Evolutionary conservation across 768 basidiomycete genomes (phyloP), one percentile per base, ranked within the genome.

Genomic region (Lactarius tabidus): DNA sequence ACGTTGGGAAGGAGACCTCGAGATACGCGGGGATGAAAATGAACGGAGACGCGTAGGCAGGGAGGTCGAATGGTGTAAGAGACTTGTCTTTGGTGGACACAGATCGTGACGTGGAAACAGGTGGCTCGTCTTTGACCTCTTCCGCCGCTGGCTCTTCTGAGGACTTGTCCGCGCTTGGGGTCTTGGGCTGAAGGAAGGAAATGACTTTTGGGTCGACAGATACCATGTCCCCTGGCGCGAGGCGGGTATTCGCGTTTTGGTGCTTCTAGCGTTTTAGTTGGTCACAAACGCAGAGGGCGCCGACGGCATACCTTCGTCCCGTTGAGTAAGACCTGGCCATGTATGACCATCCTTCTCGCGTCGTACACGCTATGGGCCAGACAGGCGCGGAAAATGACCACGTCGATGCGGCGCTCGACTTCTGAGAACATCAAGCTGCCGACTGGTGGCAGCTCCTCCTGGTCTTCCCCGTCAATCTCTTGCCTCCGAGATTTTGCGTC

Each of bases 381-480:
- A 74, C 95, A 96, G 62, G 85, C 84, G 56, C 95, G 80, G 77
- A 98, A 98, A 57, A 98, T 77, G 74, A 98, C 85, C 53, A 93
- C 88, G 72, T 99, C 97, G 74, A 99, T 83, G 75, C 97, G 76
- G 73, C 95, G 82, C 80, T 99, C 97, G n/a, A 98, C 83, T 76
- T 98, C 93, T 0, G 85, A 75, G 75, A 95, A 91, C 91, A 98
- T 95, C 83, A 99, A 84, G 74, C 91, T 94, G 57, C 92, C 93
- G 18, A 98, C 90, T 6, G 97, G 97, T 20, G 94, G 89, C 70
- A 91, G 82, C 1, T 85, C 88, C 70, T 86, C 84, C 67, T 85
- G 81, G 29, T 58, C 65, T 20, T 71, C 65, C 18, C 65, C 65
- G 31, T 68, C 77, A 66, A 81, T 79, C 57, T 79, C 77, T 62